Base-by-base conservation (phyloP, 495 filamentous ascomycete species). In the Xylaria bambusicola region DNA sequence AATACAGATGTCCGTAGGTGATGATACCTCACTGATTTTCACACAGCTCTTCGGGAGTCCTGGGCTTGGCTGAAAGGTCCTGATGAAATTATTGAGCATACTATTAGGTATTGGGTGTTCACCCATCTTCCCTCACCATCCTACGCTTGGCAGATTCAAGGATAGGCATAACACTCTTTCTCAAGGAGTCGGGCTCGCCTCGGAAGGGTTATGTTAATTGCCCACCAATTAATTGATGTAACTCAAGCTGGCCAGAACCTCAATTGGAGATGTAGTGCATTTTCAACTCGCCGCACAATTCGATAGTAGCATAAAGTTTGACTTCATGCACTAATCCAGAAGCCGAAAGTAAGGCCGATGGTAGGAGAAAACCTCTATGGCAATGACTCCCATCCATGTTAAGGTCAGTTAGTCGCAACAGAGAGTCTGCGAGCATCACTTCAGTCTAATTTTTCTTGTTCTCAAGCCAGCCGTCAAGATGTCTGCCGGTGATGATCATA, bases 401-500 rank as follows among this genome's bases (percentile, higher is more conserved):
- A 44, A 51, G 48, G 46, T 36, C 35, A 56, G 31, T 50, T 49
- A 50, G 67, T 70, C 67, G 64, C 57, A 48, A 9, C 17, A 20
- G 38, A 59, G 58, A 62, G 42, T 48, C 27, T 48, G n/a, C 35
- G 49, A 58, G 57, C 64, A 29, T 58, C 45, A 12, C 17, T 44
- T 26, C 27, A 29, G 33, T 58, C n/a, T n/a, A n/a, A 40, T 27
- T 51, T 44, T 48, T 60, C 52, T 57, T 53, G 31, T 18, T 55
- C 52, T 56, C 52, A 57, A 24, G 12, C 46, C 36, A 58, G 56
- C 55, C 18, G 36, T 52, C 46, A 48, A 65, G 62, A 70, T 70
- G 68, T 51, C 68, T 57, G 27, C 61, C 27, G 57, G 23, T 56
- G 62, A 73, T 58, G 82, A 86, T 71, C 86, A 86, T 75, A 86